phyloP scores from a whole-genome alignment of 768 basidiomycete species.

The Russula brevipes region DNA sequence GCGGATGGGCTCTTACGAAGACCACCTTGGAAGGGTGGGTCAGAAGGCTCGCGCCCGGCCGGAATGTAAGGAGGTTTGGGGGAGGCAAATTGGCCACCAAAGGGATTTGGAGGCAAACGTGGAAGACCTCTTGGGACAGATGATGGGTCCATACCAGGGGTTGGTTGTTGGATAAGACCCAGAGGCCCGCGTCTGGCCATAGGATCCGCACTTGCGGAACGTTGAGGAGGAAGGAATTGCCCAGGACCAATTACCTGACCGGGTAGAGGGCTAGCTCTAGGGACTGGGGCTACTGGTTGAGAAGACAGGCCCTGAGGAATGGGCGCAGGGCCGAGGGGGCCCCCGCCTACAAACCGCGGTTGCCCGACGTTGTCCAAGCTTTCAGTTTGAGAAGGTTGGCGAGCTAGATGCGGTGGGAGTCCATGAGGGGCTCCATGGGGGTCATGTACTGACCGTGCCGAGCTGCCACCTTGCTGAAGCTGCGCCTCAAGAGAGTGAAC shows the following conservation, averaged over 20 bases:
- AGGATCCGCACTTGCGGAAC: conserved; percentile 15
- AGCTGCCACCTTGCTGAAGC: conserved; percentile 28
- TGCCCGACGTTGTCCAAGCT: not conserved
- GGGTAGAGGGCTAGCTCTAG: not conserved
- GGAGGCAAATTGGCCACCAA: conserved; percentile 2
- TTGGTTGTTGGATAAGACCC: conserved; percentile 6
- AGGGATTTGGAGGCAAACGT: conserved; percentile 1
- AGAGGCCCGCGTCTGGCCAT: conserved; percentile 13
- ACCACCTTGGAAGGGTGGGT: conserved; percentile 30
- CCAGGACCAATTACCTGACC: conserved; percentile 21
- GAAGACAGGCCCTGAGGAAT: not conserved
- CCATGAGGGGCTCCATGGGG: conserved; percentile 9
- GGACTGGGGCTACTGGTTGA: conserved; percentile 6
- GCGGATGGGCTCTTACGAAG: conserved; percentile 53
- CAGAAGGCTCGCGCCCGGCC: conserved; percentile 27
- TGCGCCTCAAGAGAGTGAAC: conserved; percentile 32
- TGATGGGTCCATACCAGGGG: conserved; percentile 2
- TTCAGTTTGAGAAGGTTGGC: conserved; percentile 28
- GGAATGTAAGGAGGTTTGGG: conserved; percentile 8
- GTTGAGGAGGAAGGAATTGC: conserved; percentile 25
- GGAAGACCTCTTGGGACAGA: conserved; percentile 1
- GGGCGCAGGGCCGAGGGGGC: not conserved
- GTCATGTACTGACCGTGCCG: conserved; percentile 26
- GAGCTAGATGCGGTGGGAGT: conserved; percentile 24
- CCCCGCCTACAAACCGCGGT: not conserved